phyloP scores from a whole-genome alignment of 2,329 filamentous ascomycete species.

The Cladophialophora yegresii region DNA sequence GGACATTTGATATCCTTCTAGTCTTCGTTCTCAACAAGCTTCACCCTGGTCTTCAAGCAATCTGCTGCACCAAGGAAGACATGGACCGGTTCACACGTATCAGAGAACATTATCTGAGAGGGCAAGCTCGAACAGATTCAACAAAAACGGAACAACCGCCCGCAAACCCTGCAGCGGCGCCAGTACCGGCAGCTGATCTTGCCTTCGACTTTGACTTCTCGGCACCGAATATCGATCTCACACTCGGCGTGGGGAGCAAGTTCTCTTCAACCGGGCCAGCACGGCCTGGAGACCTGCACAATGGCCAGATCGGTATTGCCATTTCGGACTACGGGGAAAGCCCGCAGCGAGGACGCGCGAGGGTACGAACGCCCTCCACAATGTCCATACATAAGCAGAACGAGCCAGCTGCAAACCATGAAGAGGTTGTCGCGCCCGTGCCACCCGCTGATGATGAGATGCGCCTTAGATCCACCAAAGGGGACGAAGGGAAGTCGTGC shows the following conservation, averaged over 20 bases:
- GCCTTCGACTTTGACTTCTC: conserved; percentile 17
- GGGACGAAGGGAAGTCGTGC: not conserved
- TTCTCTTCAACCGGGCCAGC: not conserved
- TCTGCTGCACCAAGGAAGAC: not conserved
- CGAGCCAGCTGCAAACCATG: not conserved
- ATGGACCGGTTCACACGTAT: conserved; percentile 12
- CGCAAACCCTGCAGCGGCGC: not conserved
- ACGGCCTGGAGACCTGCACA: not conserved
- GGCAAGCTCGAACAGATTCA: not conserved
- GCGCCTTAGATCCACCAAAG: not conserved
- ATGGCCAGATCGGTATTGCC: conserved; percentile 1
- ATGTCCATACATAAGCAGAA: not conserved
- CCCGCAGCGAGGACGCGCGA: not conserved
- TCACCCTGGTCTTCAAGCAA: not conserved
- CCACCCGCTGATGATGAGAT: not conserved
- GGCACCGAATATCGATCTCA: conserved; percentile 11
- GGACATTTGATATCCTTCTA: not conserved
- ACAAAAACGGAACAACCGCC: not conserved
- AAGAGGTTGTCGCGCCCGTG: not conserved
- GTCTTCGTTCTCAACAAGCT: not conserved
- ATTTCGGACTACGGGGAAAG: not conserved
- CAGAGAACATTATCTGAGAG: conserved; percentile 8
- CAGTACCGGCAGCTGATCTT: not conserved
- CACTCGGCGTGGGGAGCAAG: not conserved
- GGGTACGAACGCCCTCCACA: not conserved